phyloP scores from a whole-genome alignment of 768 basidiomycete genomes.

The Steccherinum ochraceum region DNA sequence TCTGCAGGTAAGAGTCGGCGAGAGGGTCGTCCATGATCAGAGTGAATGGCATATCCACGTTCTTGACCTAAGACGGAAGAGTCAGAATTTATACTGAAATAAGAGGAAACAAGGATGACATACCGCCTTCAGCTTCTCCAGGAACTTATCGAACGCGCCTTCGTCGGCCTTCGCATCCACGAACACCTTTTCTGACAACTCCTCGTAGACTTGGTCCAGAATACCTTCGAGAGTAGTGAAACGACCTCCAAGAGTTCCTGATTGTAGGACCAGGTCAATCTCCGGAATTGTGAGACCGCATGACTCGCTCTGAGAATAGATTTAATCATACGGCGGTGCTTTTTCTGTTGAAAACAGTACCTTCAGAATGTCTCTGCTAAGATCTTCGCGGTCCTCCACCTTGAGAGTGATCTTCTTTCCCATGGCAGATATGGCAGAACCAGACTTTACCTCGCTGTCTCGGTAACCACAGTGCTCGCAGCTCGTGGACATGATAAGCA shows the following conservation, averaged over 20 bases:
- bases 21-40: conserved; percentile 93
- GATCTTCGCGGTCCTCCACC: conserved; percentile 89
- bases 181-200: conserved; percentile 85
- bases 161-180: conserved; percentile 56
- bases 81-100: no score
- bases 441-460: conserved; percentile 97
- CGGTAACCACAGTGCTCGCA: conserved; percentile 93
- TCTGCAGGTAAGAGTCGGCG: conserved; percentile 93
- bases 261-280: conserved; percentile 85
- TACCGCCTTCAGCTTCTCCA: conserved; percentile 70
- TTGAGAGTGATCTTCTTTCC: conserved; percentile 86
- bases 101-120: conserved; percentile 13
- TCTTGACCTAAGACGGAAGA: conserved; percentile 54
- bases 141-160: conserved; percentile 66
- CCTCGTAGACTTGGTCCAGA: conserved; percentile 90
- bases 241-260: conserved; percentile 92
- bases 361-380: conserved; percentile 91
- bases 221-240: conserved; percentile 98
- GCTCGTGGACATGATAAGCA: conserved; percentile 97
- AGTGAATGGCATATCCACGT: conserved; percentile 76
- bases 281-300: conserved; percentile 89
- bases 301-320: conserved; percentile 73
- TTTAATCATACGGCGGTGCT: background rate
- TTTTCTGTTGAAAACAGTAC: conserved; percentile 43
- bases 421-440: conserved; percentile 78